Conservation (phyloP, 2,329 filamentous ascomycete species). For the Myrmaecium sp. region DNA sequence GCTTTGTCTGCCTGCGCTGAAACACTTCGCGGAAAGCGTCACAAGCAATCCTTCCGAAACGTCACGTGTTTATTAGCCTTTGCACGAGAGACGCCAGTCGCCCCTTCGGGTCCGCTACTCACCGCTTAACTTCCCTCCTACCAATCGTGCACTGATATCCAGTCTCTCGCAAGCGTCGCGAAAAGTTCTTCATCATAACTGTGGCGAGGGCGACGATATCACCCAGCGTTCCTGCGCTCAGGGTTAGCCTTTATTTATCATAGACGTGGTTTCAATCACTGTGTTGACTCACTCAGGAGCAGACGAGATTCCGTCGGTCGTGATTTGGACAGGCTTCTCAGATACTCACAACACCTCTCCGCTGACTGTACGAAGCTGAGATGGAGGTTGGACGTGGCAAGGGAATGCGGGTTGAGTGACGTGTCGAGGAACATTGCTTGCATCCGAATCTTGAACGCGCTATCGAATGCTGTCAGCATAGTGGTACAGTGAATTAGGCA, state of each 20-base stretch:
- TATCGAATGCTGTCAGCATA: slow-evolving; percentile 12
- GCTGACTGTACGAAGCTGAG: slow-evolving; percentile 63
- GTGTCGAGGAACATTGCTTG: slow-evolving; percentile 75
- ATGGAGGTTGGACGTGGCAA: slow-evolving; percentile 58
- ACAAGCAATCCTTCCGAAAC: slow-evolving; percentile 42
- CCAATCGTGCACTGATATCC: slow-evolving; percentile 42
- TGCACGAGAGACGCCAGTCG: too few relatives aligned
- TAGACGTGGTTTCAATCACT: slow-evolving; percentile 6
- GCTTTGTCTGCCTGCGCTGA: slow-evolving; percentile 52
- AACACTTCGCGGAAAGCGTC: slow-evolving; percentile 56
- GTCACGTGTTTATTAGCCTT: too few relatives aligned
- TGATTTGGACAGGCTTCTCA: slow-evolving; percentile 37
- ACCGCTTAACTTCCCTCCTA: slow-evolving; percentile 45
- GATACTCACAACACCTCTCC: slow-evolving; percentile 50
- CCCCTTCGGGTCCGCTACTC: slow-evolving; percentile 15
- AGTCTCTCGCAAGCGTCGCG: slow-evolving; percentile 27
- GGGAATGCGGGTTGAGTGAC: slow-evolving; percentile 51
- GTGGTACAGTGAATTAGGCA: too few relatives aligned
- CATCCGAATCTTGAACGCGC: slow-evolving; percentile 66
- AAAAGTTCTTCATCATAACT: slow-evolving; percentile 47
- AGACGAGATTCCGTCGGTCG: slow-evolving; percentile 42
- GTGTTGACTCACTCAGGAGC: slow-evolving; percentile 36
- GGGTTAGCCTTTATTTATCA: slow-evolving; percentile 7
- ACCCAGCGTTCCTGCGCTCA: slow-evolving; percentile 40
- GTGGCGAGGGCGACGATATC: slow-evolving; percentile 49